Conservation (phyloP, 345 rosid species). For the Populus simonii region DNA sequence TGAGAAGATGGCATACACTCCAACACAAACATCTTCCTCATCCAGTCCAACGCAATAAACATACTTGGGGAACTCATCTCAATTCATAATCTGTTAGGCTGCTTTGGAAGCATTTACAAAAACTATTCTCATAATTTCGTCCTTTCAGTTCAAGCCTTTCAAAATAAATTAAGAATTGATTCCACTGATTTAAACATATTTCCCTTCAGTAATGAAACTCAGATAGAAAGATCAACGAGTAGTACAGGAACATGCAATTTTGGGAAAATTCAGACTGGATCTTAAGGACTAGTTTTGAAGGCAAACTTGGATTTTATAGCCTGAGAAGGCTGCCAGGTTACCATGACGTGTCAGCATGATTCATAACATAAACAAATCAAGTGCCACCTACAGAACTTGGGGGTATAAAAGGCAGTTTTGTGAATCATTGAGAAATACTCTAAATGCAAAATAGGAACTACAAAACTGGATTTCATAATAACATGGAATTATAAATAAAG, state of each 20-base stretch:
- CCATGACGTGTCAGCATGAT: conserved; percentile 4
- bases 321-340: not conserved
- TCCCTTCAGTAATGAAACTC: not conserved
- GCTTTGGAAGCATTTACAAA: not conserved
- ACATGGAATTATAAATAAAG: conserved; percentile 13
- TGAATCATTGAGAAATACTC: not conserved
- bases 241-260: not conserved
- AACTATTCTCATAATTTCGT: not conserved
- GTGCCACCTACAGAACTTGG: not conserved
- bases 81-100: not conserved
- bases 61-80: not conserved
- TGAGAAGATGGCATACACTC: not conserved
- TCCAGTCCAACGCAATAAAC: not conserved
- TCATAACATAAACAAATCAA: not conserved
- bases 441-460: not conserved
- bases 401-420: not conserved
- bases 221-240: not conserved
- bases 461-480: conserved; percentile 3
- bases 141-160: not conserved
- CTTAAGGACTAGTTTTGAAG: not conserved
- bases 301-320: not conserved
- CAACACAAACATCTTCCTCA: not conserved
- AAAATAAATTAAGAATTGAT: not conserved
- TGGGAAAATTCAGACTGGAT: not conserved
- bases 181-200: not conserved